These are phyloP conservation scores for Suhomyces canberraensis DNA, from an alignment of 805 yeast genomes.

Conservation along the genomic window DNA sequence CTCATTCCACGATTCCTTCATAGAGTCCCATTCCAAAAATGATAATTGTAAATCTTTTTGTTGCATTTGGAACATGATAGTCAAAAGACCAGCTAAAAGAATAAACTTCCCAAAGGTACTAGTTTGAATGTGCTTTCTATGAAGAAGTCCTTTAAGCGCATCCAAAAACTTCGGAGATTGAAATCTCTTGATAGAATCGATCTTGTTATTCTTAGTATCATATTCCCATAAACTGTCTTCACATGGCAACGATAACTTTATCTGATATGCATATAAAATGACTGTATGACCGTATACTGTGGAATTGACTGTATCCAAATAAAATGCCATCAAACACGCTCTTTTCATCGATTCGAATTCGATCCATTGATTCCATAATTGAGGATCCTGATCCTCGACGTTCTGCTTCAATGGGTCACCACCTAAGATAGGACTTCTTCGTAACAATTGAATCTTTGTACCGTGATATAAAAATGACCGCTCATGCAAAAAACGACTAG, in stretches of 20 bases:
- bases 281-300: conserved; percentile 31
- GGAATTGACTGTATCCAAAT: conserved; percentile 34
- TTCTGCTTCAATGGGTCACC: conserved; percentile 37
- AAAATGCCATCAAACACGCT: conserved; percentile 34
- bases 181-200: conserved; percentile 10
- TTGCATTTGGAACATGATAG: conserved; percentile 13
- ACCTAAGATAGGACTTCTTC: conserved; percentile 31
- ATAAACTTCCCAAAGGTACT: conserved; percentile 18
- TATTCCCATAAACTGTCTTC: conserved; percentile 29
- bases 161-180: conserved; percentile 21
- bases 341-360: conserved; percentile 35
- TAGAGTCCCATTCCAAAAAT: conserved; percentile 21
- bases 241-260: conserved; percentile 26
- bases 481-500: conserved; percentile 9
- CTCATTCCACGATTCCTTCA: conserved; percentile 25
- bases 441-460: conserved; percentile 22
- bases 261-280: conserved; percentile 25
- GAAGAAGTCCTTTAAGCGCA: conserved; percentile 21
- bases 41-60: conserved; percentile 23
- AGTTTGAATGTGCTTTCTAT: conserved; percentile 18
- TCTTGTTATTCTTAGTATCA: conserved; percentile 14
- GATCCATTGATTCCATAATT: conserved; percentile 31
- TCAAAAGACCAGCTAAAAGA: conserved; percentile 10
- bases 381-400: conserved; percentile 21
- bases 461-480: conserved; percentile 12